Base-by-base conservation (phyloP, 805 yeast genomes). In the Cyberlindnera amylophila region DNA sequence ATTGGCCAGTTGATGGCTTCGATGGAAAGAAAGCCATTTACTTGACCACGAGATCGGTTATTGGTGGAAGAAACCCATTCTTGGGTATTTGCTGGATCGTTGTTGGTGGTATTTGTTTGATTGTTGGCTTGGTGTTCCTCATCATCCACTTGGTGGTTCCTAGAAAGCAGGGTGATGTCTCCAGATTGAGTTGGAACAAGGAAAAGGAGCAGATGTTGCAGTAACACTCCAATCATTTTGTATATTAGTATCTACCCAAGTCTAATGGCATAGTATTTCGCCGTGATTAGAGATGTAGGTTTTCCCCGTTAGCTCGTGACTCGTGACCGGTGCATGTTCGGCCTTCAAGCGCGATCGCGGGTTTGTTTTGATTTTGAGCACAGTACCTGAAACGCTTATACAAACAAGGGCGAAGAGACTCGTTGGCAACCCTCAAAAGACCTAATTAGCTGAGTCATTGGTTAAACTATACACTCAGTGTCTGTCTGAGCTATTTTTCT, bases 41-140 rank as follows among this genome's bases (percentile, higher is more conserved):
- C 54, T 51, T 86, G 21, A 75, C 86, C 4, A 87, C 87, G 32
- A 73, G 86, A 47, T 79, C 87, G 2, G 81, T 75, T 5, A 73
- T 82, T 49, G 95, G 95, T 13, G 91, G 93, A 18, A 82, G 81
- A 62, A 86, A 86, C 61, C 60, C 72, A 31, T 85, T 85, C 56
- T 64, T 86, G 50, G 95, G 93, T 26, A 71, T 78, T 39, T 69
- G 79, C 31, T 86, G 90, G 84, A 73, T 86, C 49, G 86, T 76
- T 26, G 84, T 81, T 39, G 95, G 93, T 17, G 82, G 81, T 24
- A 65, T 85, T 12, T 82, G 90, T 59, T 66, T 81, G 26, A 55
- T 79, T 1, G 64, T 84, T 51, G 80, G 81, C 1, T 32, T 81
- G 1, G 59, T 67, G 7, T 71, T 84, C 47, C 57, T 79, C 47